Conservation (phyloP, 768 basidiomycete species). For the Tulasnella sp. region DNA sequence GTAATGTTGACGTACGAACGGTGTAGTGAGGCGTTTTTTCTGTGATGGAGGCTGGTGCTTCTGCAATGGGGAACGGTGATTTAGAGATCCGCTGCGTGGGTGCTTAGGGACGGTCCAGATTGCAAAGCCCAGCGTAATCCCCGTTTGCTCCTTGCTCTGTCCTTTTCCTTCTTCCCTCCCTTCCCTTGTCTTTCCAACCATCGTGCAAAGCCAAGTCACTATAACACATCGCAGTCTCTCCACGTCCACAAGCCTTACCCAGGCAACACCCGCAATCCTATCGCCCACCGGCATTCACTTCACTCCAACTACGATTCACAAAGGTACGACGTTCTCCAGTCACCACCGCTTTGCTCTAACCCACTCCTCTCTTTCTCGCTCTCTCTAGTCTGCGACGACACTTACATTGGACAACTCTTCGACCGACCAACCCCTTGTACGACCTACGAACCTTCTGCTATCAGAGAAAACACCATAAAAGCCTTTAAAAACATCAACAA, state of each 20-base stretch:
- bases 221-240: slow-evolving; percentile 11
- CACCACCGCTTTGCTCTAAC: not conserved
- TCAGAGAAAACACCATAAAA: slow-evolving; percentile 10
- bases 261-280: slow-evolving; percentile 5
- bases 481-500: slow-evolving; percentile 1
- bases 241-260: slow-evolving; percentile 6
- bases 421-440: slow-evolving; percentile 10
- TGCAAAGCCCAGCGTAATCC: not conserved
- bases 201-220: not conserved
- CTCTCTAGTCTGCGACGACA: slow-evolving; percentile 9
- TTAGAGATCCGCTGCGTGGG: not conserved
- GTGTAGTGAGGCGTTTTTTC: not conserved
- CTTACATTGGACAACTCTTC: slow-evolving; percentile 4
- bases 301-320: slow-evolving; percentile 7
- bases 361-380: not conserved
- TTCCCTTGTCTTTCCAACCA: not conserved
- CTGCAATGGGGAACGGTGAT: not conserved
- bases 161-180: not conserved
- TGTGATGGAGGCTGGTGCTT: not conserved
- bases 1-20: not conserved
- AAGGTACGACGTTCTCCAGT: not conserved
- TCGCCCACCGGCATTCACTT: slow-evolving; percentile 10
- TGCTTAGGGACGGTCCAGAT: not conserved
- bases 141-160: not conserved
- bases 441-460: not conserved